These are phyloP conservation scores for Staphylotrichum tortipilum DNA, from an alignment of 495 filamentous ascomycete genomes.

Conservation along the genomic window DNA sequence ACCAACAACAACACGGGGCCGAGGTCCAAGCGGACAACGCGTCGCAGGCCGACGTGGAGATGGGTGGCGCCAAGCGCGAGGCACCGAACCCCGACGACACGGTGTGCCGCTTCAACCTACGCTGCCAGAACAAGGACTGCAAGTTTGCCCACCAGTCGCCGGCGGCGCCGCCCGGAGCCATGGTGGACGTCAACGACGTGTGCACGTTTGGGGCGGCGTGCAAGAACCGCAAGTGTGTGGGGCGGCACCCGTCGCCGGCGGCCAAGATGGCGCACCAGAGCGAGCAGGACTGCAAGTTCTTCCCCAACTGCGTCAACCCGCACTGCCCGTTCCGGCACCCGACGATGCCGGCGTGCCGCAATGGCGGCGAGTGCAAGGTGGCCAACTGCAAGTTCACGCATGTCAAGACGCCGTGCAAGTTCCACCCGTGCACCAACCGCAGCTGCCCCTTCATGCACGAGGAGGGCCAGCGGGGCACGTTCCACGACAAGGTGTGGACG, in stretches of 20 bases:
- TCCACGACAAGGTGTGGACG: conserved; percentile 87
- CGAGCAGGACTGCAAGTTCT: conserved; percentile 88
- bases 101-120: conserved; percentile 77
- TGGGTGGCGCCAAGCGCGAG: conserved; percentile 41
- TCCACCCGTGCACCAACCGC: conserved; percentile 80
- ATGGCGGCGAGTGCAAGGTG: conserved; percentile 81
- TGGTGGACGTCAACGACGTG: conserved; percentile 67
- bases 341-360: conserved; percentile 69
- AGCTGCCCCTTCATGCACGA: conserved; percentile 82
- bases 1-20: conserved; percentile 13
- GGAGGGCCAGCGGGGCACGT: conserved; percentile 76
- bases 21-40: conserved; percentile 23
- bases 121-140: conserved; percentile 82
- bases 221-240: conserved; percentile 90
- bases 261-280: conserved; percentile 64
- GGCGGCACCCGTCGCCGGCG: conserved; percentile 85
- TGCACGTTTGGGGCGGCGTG: conserved; percentile 85
- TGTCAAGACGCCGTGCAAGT: conserved; percentile 72
- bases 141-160: conserved; percentile 91
- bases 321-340: conserved; percentile 84
- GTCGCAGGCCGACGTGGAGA: conserved; percentile 39
- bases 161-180: conserved; percentile 67
- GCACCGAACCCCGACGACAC: conserved; percentile 48
- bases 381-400: conserved; percentile 89
- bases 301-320: conserved; percentile 83